A percentile compares a stretch with the other conserved stretches of the same genome.
phyloP scores from a whole-genome alignment of 2,329 filamentous ascomycete species.

The Monosporascus sp. region DNA sequence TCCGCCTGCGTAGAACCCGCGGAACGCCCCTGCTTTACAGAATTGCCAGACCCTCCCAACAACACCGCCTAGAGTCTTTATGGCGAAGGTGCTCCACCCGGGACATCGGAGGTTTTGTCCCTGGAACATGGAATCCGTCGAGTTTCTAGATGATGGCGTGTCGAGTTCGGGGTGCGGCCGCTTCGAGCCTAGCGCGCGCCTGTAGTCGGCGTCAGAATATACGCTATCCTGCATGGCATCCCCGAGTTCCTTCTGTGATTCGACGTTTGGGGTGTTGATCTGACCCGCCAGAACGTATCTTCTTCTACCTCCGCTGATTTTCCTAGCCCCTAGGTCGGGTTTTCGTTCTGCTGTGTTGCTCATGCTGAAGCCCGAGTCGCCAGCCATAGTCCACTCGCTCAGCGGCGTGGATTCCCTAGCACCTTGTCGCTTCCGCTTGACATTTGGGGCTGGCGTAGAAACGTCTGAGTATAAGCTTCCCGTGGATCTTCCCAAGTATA shows the following conservation, averaged over 20 bases:
- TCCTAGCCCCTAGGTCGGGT: slow-evolving; percentile 8
- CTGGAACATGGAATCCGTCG: slow-evolving; percentile 8
- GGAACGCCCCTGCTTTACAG: slow-evolving; percentile 68
- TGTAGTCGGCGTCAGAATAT: slow-evolving; percentile 53
- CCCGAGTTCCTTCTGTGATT: slow-evolving; percentile 23
- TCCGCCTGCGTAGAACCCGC: slow-evolving; percentile 81
- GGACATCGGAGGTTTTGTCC: slow-evolving; percentile 20
- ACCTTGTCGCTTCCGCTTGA: slow-evolving; percentile 44
- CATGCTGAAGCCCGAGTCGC: slow-evolving; percentile 20
- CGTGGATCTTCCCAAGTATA: slow-evolving; percentile 34
- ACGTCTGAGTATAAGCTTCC: slow-evolving; percentile 34
- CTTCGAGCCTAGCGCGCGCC: slow-evolving; percentile 47
- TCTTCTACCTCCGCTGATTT: slow-evolving; percentile 16
- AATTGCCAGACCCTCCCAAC: slow-evolving; percentile 81
- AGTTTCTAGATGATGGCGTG: slow-evolving; percentile 23
- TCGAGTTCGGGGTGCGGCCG: slow-evolving; percentile 33
- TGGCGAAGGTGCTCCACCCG: slow-evolving; percentile 54
- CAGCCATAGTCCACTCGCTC: slow-evolving; percentile 23
- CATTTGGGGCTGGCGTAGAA: slow-evolving; percentile 24
- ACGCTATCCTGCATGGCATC: slow-evolving; percentile 45
- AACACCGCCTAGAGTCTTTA: slow-evolving; percentile 59
- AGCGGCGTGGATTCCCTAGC: slow-evolving; percentile 28
- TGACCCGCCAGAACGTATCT: slow-evolving; percentile 50
- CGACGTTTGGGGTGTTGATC: slow-evolving; percentile 42
- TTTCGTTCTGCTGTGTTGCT: slow-evolving; percentile 23